Percentiles rank a stretch among this genome's conserved stretches.
Conservation (phyloP, 306 rosid genomes). For the Fagus sylvatica region DNA sequence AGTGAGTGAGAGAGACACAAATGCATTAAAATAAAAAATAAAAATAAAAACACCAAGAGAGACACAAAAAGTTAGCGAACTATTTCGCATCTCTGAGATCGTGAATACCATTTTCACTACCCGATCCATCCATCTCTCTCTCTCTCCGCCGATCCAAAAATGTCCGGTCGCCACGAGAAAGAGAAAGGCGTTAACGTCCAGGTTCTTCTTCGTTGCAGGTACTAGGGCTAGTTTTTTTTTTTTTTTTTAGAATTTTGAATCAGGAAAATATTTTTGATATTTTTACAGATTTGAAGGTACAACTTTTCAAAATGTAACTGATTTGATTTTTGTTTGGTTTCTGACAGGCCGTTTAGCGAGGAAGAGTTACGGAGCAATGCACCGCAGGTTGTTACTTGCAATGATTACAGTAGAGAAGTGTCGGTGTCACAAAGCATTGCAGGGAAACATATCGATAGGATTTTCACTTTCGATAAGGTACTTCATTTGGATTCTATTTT, state of each 20-base stretch:
- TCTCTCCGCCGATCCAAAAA: conserved; percentile 30
- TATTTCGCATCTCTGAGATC: conserved; percentile 15
- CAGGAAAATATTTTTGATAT: background rate
- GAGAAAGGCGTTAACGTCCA: conserved; percentile 97
- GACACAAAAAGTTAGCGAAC: background rate
- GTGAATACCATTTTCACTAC: conserved; percentile 12
- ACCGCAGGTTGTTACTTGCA: conserved; percentile 85
- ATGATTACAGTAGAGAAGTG: conserved; percentile 75
- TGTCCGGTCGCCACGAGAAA: conserved; percentile 83
- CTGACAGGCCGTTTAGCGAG: conserved; percentile 79
- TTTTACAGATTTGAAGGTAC: background rate
- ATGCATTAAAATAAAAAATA: too few relatives aligned
- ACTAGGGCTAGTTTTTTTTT: background rate
- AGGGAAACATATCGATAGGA: conserved; percentile 82
- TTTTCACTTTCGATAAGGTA: conserved; percentile 94
- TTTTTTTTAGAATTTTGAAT: background rate
- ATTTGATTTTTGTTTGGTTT: background rate
- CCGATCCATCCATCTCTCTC: conserved; percentile 41
- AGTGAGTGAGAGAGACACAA: background rate
- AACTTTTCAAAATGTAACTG: background rate
- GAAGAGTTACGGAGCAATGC: conserved; percentile 89
- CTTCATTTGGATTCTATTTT: background rate
- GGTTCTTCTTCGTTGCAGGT: conserved; percentile 97
- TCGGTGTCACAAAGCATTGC: conserved; percentile 88
- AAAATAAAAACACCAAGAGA: background rate